Percentiles rank a stretch among this genome's conserved stretches.
phyloP scores from a whole-genome alignment of 768 basidiomycete genomes.

The Thelephora ganbajun region DNA sequence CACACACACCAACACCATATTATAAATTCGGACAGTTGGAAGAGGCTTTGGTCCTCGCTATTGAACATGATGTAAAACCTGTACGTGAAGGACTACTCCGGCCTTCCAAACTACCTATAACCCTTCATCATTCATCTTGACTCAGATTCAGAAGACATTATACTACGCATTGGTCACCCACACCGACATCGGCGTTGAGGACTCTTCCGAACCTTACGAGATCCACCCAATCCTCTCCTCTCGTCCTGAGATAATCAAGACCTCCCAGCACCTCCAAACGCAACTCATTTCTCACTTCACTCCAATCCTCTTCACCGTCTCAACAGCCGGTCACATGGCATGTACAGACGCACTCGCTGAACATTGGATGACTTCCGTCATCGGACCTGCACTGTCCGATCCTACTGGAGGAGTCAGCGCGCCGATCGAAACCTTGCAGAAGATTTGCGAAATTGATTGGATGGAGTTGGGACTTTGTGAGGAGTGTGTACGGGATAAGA shows the following conservation, averaged over 20 bases:
- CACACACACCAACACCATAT: constrained; percentile 29
- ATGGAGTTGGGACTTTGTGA: constrained; percentile 38
- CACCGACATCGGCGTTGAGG: constrained; percentile 37
- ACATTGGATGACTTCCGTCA: constrained; percentile 59
- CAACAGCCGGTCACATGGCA: constrained; percentile 54
- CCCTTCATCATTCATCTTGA: background rate
- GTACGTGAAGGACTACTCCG: constrained; percentile 23
- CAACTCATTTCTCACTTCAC: constrained; percentile 53
- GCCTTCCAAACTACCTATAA: too few relatives aligned
- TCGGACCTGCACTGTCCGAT: constrained; percentile 45
- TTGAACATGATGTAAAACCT: constrained; percentile 28
- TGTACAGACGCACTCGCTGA: constrained; percentile 65
- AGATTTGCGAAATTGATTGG: constrained; percentile 46
- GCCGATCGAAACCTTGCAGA: constrained; percentile 58
- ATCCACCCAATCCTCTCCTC: constrained; percentile 5
- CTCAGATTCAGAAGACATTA: constrained; percentile 47
- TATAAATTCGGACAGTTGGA: constrained; percentile 26
- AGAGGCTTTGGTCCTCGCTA: constrained; percentile 40
- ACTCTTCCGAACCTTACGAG: constrained; percentile 8
- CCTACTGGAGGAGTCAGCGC: constrained; percentile 41
- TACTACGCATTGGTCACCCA: constrained; percentile 51
- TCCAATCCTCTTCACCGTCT: constrained; percentile 57
- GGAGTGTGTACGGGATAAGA: constrained; percentile 43
- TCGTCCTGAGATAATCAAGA: constrained; percentile 14
- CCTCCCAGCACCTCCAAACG: constrained; percentile 17